Percentiles rank a stretch among this genome's conserved stretches.
Conservation (phyloP, 345 rosid genomes). For the Theobroma cacao region DNA sequence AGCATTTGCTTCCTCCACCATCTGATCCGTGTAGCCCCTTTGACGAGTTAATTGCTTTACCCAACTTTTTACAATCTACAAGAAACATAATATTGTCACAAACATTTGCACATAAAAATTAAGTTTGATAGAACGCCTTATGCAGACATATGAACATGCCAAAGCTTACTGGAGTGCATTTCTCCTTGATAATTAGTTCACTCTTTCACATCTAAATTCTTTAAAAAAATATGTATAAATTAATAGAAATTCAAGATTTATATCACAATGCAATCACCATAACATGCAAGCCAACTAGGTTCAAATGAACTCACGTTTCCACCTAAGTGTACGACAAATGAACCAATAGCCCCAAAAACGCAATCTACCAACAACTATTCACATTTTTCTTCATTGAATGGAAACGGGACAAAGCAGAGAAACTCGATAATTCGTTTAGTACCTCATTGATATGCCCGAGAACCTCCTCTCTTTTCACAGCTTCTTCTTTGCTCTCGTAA, state of each 20-base stretch:
- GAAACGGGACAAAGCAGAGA: neutral
- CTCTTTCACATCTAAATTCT: neutral
- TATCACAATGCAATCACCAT: neutral
- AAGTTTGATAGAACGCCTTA: no score
- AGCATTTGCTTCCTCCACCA: constrained; percentile 95
- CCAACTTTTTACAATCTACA: constrained; percentile 84
- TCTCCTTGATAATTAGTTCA: neutral
- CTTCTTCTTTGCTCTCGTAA: constrained; percentile 77
- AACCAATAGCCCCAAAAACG: neutral
- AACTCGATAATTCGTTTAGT: neutral
- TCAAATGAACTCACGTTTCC: no score
- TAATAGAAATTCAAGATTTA: neutral
- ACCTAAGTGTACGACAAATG: no score
- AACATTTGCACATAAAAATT: neutral
- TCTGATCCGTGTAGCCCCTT: constrained; percentile 79
- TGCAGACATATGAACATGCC: neutral
- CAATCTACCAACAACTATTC: neutral
- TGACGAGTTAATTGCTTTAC: constrained; percentile 67
- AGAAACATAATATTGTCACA: neutral
- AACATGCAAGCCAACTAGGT: neutral
- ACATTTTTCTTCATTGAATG: neutral
- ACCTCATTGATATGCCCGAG: constrained; percentile 68
- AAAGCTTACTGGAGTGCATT: neutral
- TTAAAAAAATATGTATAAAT: neutral
- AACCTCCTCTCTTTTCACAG: constrained; percentile 67